Evolutionary conservation across 2,329 filamentous ascomycete species (phyloP), one percentile per base, ranked within the genome.

Genomic region (Tolypocladium cylindrosporum): DNA sequence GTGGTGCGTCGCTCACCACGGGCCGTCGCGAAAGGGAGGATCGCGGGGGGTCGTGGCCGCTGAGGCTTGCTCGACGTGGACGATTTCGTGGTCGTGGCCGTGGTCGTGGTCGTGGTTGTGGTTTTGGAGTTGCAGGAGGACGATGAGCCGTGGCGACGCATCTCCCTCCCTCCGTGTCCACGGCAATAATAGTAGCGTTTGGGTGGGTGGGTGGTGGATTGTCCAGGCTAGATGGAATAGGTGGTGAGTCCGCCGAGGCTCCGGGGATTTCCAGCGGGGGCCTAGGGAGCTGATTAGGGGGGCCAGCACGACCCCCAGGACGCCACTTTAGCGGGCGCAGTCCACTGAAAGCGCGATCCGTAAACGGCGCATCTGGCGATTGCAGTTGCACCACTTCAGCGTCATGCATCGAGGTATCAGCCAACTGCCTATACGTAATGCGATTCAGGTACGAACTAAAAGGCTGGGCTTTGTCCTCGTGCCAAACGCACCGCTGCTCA

Each of bases 1-100:
- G 55, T 55, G 51, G 57, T 53, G 8, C 41, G 51, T 57, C 56
- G 43, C 10, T 58, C 61, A 21, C 56, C 50, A 24, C 14, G 40
- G 40, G 16, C 42, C 31, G 19, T 48, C 58, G 65, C 57, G 34
- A 55, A 55, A 11, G 54, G 54, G 42, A 48, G 21, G 52, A 54
- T 31, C 45, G 50, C 41, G 13, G 43, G 24, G 43, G 55, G 43
- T 16, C 43, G 55, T 24, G 43, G 48, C 42, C 19, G 42, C 3
- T 19, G 55, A 39, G 14, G 55, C 43, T 42, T 56, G 55, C 34
- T 39, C n/a, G 55, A 27, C 42, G 55, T 56, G 16, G 57, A 41
- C 52, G 56, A 51, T 10, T 51, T 42, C 9, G 41, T 41, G 24
- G 24, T 27, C 24, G 24, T 27, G 24, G 24, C 24, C 24, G 24